Percentiles rank a stretch among this genome's conserved stretches.
phyloP scores from a whole-genome alignment of 1,284 basidiomycete genomes.

The Wallemia mellicola region DNA sequence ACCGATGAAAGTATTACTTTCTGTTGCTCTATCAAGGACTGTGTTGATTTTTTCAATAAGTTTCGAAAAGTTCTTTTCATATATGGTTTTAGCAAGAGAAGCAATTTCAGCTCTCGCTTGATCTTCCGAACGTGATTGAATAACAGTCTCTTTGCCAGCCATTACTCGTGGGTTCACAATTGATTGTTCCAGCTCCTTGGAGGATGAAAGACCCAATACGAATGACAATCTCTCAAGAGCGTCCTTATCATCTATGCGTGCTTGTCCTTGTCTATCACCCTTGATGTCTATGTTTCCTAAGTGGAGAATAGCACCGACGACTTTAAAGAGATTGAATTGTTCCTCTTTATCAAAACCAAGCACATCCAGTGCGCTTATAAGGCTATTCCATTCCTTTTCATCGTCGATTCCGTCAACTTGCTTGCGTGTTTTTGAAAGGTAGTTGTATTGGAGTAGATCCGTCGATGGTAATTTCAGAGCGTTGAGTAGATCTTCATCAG shows the following conservation, averaged over 20 bases:
- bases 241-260: constrained; percentile 34
- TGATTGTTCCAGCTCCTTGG: constrained; percentile 62
- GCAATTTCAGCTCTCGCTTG: constrained; percentile 83
- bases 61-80: constrained; percentile 83
- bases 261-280: constrained; percentile 58
- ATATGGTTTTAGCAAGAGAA: constrained; percentile 78
- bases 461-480: neutral
- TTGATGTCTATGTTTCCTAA: constrained; percentile 76
- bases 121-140: constrained; percentile 63
- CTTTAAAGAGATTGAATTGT: constrained; percentile 76
- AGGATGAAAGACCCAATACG: constrained; percentile 53
- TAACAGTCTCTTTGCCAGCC: constrained; percentile 90
- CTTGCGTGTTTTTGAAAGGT: constrained; percentile 59
- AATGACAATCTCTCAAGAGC: constrained; percentile 56
- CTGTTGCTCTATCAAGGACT: constrained; percentile 68
- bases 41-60: constrained; percentile 87
- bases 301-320: constrained; percentile 76
- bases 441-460: constrained; percentile 50
- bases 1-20: constrained; percentile 85
- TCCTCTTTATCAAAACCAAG: constrained; percentile 62
- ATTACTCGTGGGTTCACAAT: constrained; percentile 64
- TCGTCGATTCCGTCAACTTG: constrained; percentile 92
- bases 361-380: constrained; percentile 51
- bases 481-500: constrained; percentile 24
- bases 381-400: constrained; percentile 48